Conservation (phyloP, 352 stramenopile genomes). For the Phytophthora cactorum region DNA sequence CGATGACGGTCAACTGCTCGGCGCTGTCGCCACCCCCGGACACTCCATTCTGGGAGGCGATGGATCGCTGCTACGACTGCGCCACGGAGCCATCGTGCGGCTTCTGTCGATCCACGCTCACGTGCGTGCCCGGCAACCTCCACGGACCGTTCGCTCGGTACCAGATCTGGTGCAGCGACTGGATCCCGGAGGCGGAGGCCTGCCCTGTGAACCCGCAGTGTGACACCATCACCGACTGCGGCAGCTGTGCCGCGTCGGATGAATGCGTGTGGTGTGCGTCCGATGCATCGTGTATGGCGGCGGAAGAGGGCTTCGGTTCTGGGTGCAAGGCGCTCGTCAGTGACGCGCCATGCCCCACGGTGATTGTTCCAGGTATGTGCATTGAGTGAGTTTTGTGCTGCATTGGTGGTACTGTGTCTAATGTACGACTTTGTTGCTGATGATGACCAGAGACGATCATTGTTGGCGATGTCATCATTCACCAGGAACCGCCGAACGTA, state of each 20-base stretch:
- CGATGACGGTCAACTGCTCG: conserved; percentile 51
- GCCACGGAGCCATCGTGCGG: conserved; percentile 72
- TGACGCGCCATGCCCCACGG: conserved; percentile 81
- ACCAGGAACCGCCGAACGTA: conserved; percentile 53
- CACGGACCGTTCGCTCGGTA: conserved; percentile 47
- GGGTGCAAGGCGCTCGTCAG: conserved; percentile 88
- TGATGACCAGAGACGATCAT: conserved; percentile 59
- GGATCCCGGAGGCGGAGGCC: conserved; percentile 56
- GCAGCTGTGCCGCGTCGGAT: conserved; percentile 56
- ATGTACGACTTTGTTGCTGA: conserved; percentile 20
- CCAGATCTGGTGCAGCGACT: conserved; percentile 60
- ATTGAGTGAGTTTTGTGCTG: conserved; percentile 8
- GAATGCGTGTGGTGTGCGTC: conserved; percentile 93
- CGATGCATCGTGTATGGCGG: conserved; percentile 79
- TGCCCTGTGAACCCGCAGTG: conserved; percentile 82
- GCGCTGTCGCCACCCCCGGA: conserved; percentile 55
- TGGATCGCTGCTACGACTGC: conserved; percentile 78
- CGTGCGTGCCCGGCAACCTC: conserved; percentile 76
- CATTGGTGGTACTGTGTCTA: background rate
- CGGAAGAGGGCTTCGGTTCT: conserved; percentile 83
- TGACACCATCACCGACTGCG: conserved; percentile 59
- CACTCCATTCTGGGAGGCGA: conserved; percentile 65
- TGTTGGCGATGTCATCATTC: conserved; percentile 56
- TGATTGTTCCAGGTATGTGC: conserved; percentile 65
- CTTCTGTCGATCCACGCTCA: conserved; percentile 93